phyloP scores from a whole-genome alignment of 2,329 filamentous ascomycete genomes.

The Didymosphaeria variabile region DNA sequence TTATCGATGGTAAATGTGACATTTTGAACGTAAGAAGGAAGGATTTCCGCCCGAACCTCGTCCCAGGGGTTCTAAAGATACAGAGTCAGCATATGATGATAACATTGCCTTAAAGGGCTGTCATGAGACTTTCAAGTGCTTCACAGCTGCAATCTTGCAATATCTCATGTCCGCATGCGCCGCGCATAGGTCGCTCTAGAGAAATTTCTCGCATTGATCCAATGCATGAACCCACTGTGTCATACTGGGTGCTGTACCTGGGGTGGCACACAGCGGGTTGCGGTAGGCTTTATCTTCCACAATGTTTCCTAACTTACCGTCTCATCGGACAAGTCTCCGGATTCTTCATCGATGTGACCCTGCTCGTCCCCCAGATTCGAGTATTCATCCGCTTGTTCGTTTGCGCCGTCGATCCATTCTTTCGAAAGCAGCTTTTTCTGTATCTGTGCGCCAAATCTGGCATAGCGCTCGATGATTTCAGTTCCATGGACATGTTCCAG shows the following conservation, averaged over 20 bases:
- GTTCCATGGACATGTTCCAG: neutral
- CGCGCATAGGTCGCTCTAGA: neutral
- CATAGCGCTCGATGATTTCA: neutral
- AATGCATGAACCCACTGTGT: no score
- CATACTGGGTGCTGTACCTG: no score
- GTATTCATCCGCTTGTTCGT: neutral
- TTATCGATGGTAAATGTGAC: conserved; percentile 14
- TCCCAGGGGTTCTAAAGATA: neutral
- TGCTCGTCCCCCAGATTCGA: neutral
- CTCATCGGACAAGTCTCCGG: neutral
- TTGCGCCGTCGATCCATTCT: neutral
- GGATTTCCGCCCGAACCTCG: neutral
- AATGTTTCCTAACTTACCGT: neutral
- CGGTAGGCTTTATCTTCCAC: neutral
- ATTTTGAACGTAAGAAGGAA: conserved; percentile 5
- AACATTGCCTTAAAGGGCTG: neutral
- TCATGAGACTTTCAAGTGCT: neutral
- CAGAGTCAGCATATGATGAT: neutral
- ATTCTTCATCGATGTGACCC: neutral
- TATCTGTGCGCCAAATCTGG: neutral
- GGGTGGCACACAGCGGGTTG: neutral
- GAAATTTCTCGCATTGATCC: no score
- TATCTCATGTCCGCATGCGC: neutral
- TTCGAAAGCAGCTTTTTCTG: neutral
- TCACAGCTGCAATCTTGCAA: neutral